phyloP scores from a whole-genome alignment of 139 green algal genomes.

The Coelastrella sp. region DNA sequence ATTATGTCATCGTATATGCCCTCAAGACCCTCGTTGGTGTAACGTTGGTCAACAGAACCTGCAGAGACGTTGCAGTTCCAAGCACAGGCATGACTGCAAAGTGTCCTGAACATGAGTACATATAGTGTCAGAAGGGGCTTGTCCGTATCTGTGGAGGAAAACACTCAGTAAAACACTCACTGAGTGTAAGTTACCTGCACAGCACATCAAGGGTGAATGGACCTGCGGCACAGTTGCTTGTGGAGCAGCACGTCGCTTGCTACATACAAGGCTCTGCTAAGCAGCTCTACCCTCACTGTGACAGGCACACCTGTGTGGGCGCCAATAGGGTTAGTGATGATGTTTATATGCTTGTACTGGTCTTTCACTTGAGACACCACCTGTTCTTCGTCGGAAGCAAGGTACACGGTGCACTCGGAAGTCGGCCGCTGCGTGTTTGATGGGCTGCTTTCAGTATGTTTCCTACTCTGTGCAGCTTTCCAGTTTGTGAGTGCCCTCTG shows the following conservation, averaged over 20 bases:
- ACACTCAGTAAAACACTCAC: too few species aligned
- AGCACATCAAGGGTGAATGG: too few species aligned
- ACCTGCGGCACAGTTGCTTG: background rate
- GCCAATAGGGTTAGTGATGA: conserved; percentile 24
- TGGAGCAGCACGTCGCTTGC: too few species aligned
- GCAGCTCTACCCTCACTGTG: background rate
- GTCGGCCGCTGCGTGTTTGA: too few species aligned
- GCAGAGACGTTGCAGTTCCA: background rate
- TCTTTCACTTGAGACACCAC: background rate
- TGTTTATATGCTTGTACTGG: conserved; percentile 39
- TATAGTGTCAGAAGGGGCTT: too few species aligned
- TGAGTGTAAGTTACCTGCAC: too few species aligned
- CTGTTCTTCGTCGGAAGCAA: conserved; percentile 1
- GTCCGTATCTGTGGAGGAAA: too few species aligned
- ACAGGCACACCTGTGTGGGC: background rate
- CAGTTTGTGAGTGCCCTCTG: background rate
- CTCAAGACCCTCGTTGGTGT: background rate
- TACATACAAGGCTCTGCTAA: background rate
- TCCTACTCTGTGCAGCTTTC: background rate
- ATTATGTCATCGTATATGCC: conserved; percentile 48
- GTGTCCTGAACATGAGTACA: background rate
- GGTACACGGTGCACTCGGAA: conserved; percentile 27
- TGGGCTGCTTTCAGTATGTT: background rate
- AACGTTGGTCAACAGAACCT: background rate
- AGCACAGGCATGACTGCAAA: background rate